These are phyloP conservation scores for Exophiala sp. DNA, from an alignment of 2,329 filamentous ascomycete genomes.

Conservation along the genomic window DNA sequence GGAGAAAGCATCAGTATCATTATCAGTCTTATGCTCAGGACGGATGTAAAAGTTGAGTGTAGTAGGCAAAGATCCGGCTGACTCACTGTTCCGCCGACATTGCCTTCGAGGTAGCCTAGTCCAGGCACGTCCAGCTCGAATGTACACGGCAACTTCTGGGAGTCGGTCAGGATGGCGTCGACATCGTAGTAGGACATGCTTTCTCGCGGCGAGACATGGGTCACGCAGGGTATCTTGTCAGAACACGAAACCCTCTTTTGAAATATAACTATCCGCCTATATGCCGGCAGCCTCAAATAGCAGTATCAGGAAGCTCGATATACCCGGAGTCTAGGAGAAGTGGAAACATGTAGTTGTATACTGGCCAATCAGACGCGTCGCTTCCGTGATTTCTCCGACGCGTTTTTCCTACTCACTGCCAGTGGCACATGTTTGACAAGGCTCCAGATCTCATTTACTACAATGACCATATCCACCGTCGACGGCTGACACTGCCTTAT, in stretches of 20 bases:
- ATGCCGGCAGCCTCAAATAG: no score
- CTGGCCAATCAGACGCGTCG: conserved; percentile 17
- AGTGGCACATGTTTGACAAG: no score
- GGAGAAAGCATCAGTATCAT: neutral
- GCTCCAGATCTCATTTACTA: no score
- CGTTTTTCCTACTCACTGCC: conserved; percentile 4
- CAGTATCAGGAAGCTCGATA: no score
- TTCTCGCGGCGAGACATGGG: neutral
- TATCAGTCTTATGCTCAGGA: conserved; percentile 22
- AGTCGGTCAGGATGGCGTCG: conserved; percentile 44
- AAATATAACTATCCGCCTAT: no score
- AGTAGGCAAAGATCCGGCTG: neutral
- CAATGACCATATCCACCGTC: no score
- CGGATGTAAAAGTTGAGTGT: no score
- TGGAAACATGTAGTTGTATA: neutral
- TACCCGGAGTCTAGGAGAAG: no score
- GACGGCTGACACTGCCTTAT: no score
- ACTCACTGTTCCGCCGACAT: conserved; percentile 55
- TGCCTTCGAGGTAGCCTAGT: conserved; percentile 84
- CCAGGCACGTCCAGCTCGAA: conserved; percentile 86
- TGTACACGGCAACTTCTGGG: conserved; percentile 90
- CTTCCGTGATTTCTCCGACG: conserved; percentile 2
- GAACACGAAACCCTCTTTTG: no score
- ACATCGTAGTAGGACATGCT: conserved; percentile 41
- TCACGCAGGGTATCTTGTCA: no score